Evolutionary conservation across 306 rosid species (phyloP), one percentile per base, ranked within the genome.

Genomic region (Trifolium subterraneum): DNA sequence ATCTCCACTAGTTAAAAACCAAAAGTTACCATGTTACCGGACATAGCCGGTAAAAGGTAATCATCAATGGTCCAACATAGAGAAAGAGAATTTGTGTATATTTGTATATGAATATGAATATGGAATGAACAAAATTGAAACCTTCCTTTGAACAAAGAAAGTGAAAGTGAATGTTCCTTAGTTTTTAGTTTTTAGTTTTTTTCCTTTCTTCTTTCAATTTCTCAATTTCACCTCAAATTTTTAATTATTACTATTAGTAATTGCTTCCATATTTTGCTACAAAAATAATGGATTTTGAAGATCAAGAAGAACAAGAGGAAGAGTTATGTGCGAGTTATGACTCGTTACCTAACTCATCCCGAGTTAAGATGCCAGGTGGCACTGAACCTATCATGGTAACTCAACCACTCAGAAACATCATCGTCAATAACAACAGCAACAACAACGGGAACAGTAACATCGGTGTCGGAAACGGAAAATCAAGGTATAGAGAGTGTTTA

Each of bases 401-500:
- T 18, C 88, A 80, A 7, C 72, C 79, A 1, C 45, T 60, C 15
- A 85, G 85, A 58, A 87, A 60, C 64, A 65, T 18, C 50, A 39
- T 18, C 51, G 20, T 10, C 50, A 62, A 64, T 36, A 79, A 10
- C 52, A 48, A 5, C 31, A 79, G 56, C 44, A 79, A 10, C 52
- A 48, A 5, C 31, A 79, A 64, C 45, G 66, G 19, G 20, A 22
- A 45, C 47, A 39, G n/a, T 15, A 76, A 12, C 52, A 59, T 7
- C 59, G 23, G 7, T 72, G 42, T 10, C 22, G 44, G 14, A 23
- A 25, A 19, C 18, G 41, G 9, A 10, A 79, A 78, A 70, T 82
- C 78, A 2, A 86, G 90, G 68, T 94, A 91, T 82, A 81, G 91
- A 7, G 98, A 94, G 93, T 94, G 98, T 62, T 61, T 85, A 33